These are phyloP conservation scores for Entomortierella parvispora DNA, from an alignment of 192 early-diverging fungal genomes.

Conservation along the genomic window DNA sequence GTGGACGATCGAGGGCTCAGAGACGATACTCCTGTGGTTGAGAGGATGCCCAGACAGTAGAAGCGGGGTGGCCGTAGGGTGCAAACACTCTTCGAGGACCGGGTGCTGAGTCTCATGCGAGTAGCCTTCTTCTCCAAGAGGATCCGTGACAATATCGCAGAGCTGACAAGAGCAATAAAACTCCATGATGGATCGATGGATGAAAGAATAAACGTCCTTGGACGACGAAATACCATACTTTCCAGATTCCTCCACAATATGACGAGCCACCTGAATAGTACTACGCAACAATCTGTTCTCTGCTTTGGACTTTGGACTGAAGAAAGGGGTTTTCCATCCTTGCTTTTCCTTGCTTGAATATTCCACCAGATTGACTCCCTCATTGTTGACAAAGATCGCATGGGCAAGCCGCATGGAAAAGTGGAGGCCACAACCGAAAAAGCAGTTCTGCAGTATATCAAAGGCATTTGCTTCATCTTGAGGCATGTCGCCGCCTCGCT, in stretches of 20 bases:
- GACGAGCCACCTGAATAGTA: not conserved
- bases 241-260: too few species aligned
- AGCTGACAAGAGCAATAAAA: not conserved
- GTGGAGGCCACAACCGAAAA: not conserved
- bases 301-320: not conserved
- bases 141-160: not conserved
- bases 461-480: not conserved
- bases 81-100: not conserved
- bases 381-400: not conserved
- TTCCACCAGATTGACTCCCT: not conserved
- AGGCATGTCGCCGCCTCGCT: too few species aligned
- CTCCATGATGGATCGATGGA: conserved; percentile 7
- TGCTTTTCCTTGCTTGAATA: not conserved
- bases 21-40: not conserved
- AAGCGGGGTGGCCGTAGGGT: not conserved
- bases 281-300: not conserved
- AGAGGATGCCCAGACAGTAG: not conserved
- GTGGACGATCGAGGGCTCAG: conserved; percentile 1
- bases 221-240: too few species aligned
- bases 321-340: not conserved
- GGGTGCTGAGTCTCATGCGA: too few species aligned
- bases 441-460: not conserved
- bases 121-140: not conserved
- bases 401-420: not conserved
- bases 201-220: not conserved